Evolutionary conservation across 1,139 yeast genomes (phyloP).

Genomic region (Martiniozyma asiatica): DNA sequence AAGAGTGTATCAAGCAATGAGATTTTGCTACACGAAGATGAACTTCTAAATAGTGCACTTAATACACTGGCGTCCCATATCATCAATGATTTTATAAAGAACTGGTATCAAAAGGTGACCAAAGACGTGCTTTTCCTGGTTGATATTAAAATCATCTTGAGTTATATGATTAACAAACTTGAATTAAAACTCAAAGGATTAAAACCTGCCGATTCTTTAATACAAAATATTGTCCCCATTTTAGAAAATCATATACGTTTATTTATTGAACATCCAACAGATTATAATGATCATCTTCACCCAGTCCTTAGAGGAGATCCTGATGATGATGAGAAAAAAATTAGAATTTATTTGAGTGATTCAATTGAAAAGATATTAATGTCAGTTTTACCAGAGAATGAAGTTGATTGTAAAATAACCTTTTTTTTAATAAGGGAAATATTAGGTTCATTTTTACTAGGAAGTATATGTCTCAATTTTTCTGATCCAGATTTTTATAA

Average conservation of each 20-base stretch:
- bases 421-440: slow-evolving; percentile 49
- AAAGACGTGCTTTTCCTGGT: slow-evolving; percentile 39
- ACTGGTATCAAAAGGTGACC: slow-evolving; percentile 54
- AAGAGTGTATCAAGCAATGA: too few species aligned
- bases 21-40: slow-evolving; percentile 24
- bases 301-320: slow-evolving; percentile 41
- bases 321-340: slow-evolving; percentile 30
- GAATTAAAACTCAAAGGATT: slow-evolving; percentile 29
- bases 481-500: slow-evolving; percentile 76
- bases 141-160: slow-evolving; percentile 38
- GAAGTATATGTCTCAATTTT: slow-evolving; percentile 44
- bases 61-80: slow-evolving; percentile 42
- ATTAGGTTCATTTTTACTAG: slow-evolving; percentile 40
- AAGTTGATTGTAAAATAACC: slow-evolving; percentile 39
- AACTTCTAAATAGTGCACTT: slow-evolving; percentile 40
- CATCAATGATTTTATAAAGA: slow-evolving; percentile 45
- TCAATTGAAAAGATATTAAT: slow-evolving; percentile 38
- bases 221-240: slow-evolving; percentile 49
- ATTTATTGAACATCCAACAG: slow-evolving; percentile 43
- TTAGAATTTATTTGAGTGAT: slow-evolving; percentile 40
- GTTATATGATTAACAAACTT: slow-evolving; percentile 30
- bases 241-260: slow-evolving; percentile 52
- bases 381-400: slow-evolving; percentile 35
- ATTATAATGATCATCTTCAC: slow-evolving; percentile 47
- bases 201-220: slow-evolving; percentile 48